These are phyloP conservation scores for Hypoxylon lenormandii DNA, from an alignment of 495 filamentous ascomycete species.

Conservation along the genomic window DNA sequence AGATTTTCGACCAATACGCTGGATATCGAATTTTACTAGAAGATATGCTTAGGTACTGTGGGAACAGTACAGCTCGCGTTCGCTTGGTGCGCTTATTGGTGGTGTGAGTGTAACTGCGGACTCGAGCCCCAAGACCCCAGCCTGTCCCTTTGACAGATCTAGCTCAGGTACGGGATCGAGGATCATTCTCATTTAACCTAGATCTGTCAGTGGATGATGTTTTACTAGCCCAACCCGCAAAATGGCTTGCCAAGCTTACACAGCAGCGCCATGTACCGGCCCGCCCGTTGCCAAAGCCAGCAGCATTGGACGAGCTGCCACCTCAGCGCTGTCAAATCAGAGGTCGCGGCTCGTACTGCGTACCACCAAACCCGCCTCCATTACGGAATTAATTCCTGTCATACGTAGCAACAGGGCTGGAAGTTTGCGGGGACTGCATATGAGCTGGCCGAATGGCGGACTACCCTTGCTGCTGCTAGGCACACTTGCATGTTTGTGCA, in stretches of 20 bases:
- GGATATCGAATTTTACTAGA: too few species aligned
- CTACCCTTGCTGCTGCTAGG: conserved; percentile 12
- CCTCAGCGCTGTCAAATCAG: conserved; percentile 33
- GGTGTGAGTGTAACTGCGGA: conserved; percentile 12
- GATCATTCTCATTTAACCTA: conserved; percentile 20
- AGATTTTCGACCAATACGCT: neutral
- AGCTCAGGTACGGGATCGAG: conserved; percentile 41
- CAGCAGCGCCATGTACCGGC: conserved; percentile 9
- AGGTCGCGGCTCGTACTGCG: conserved; percentile 25
- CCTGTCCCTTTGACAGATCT: conserved; percentile 19
- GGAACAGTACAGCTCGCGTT: neutral
- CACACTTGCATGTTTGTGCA: conserved; percentile 13
- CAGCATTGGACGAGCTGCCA: conserved; percentile 12
- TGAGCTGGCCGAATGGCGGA: neutral
- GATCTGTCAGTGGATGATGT: conserved; percentile 33
- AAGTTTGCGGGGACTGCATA: conserved; percentile 27
- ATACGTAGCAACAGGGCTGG: conserved; percentile 14
- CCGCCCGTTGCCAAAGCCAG: conserved; percentile 5
- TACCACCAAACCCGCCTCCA: conserved; percentile 3
- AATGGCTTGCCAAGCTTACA: conserved; percentile 14
- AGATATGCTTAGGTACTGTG: too few species aligned
- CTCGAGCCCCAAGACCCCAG: conserved; percentile 13
- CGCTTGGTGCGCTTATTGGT: neutral
- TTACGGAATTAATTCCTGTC: conserved; percentile 17
- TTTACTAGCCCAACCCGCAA: conserved; percentile 26